These are phyloP conservation scores for Corinectria fuckeliana DNA, from an alignment of 2,329 filamentous ascomycete species.

Conservation along the genomic window DNA sequence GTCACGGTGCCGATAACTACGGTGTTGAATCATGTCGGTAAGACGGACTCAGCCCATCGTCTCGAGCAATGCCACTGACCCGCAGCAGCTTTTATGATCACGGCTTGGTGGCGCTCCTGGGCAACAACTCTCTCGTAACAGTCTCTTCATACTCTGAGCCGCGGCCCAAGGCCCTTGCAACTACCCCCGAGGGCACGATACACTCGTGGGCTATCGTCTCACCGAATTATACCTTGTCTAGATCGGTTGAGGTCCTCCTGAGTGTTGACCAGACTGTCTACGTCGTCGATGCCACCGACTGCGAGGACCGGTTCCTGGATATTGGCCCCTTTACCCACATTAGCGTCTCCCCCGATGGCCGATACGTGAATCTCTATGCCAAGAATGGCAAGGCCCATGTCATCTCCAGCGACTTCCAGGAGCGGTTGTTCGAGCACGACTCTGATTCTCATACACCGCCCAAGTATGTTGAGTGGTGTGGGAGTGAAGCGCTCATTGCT, in stretches of 20 bases:
- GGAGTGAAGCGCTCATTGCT: constrained; percentile 90
- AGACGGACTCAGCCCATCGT: constrained; percentile 3
- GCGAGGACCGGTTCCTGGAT: constrained; percentile 88
- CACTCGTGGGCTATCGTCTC: constrained; percentile 90
- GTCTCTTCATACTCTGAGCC: constrained; percentile 93
- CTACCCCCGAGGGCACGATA: constrained; percentile 77
- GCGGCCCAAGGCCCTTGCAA: constrained; percentile 80
- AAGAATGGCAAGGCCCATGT: constrained; percentile 87
- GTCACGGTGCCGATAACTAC: constrained; percentile 86
- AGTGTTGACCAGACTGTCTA: constrained; percentile 86
- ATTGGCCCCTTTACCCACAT: constrained; percentile 93
- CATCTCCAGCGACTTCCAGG: constrained; percentile 94
- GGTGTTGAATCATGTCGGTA: constrained; percentile 83
- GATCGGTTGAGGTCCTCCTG: constrained; percentile 90
- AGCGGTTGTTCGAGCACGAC: constrained; percentile 88
- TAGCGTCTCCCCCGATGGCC: constrained; percentile 88
- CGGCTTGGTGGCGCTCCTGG: constrained; percentile 91
- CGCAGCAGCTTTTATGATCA: constrained; percentile 74
- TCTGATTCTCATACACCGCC: constrained; percentile 85
- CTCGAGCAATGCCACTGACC: constrained; percentile 19
- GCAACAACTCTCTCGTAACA: constrained; percentile 84
- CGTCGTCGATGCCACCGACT: constrained; percentile 85
- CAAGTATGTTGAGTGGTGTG: constrained; percentile 93
- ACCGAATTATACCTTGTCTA: constrained; percentile 85
- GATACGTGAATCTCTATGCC: constrained; percentile 87